Percentiles rank a stretch among this genome's conserved stretches.
These are phyloP conservation scores for Conoideocrella luteorostrata DNA, from an alignment of 2,329 filamentous ascomycete species.

Conservation along the genomic window DNA sequence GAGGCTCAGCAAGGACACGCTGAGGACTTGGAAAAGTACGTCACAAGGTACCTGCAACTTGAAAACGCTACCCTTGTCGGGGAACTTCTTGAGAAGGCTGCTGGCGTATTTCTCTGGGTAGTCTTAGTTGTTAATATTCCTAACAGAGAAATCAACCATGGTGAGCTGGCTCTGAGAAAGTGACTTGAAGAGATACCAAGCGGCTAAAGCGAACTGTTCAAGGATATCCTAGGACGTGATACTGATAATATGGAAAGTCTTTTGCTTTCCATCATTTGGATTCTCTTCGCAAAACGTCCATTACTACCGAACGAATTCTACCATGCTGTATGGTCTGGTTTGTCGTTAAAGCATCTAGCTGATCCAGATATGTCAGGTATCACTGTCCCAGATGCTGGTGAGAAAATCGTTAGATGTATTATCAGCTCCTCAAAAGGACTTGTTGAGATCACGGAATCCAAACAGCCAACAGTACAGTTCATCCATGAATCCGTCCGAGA, in stretches of 20 bases:
- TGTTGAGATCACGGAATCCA: slow-evolving; percentile 31
- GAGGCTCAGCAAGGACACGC: slow-evolving; percentile 29
- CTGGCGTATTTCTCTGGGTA: slow-evolving; percentile 38
- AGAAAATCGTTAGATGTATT: no score
- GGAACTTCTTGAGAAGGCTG: slow-evolving; percentile 29
- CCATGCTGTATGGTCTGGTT: no score
- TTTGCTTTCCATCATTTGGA: slow-evolving; percentile 41
- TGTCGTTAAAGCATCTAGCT: no score
- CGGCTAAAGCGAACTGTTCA: slow-evolving; percentile 41
- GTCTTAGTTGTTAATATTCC: slow-evolving; percentile 34
- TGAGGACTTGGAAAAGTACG: slow-evolving; percentile 28
- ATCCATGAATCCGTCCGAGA: slow-evolving; percentile 47
- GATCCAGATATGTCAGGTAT: no score
- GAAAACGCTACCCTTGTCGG: neutral
- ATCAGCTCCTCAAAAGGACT: slow-evolving; percentile 43
- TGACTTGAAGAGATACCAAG: slow-evolving; percentile 30
- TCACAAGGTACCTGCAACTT: slow-evolving; percentile 22
- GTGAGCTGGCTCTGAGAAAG: no score
- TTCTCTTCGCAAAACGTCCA: slow-evolving; percentile 42
- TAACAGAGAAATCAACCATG: slow-evolving; percentile 31
- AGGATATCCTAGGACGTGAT: slow-evolving; percentile 42
- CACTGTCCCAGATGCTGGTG: no score
- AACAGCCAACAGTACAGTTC: slow-evolving; percentile 37
- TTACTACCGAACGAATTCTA: slow-evolving; percentile 38
- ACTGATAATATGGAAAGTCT: slow-evolving; percentile 31